Base-by-base conservation (phyloP, 345 rosid genomes). In the Boechera divaricarpa region DNA sequence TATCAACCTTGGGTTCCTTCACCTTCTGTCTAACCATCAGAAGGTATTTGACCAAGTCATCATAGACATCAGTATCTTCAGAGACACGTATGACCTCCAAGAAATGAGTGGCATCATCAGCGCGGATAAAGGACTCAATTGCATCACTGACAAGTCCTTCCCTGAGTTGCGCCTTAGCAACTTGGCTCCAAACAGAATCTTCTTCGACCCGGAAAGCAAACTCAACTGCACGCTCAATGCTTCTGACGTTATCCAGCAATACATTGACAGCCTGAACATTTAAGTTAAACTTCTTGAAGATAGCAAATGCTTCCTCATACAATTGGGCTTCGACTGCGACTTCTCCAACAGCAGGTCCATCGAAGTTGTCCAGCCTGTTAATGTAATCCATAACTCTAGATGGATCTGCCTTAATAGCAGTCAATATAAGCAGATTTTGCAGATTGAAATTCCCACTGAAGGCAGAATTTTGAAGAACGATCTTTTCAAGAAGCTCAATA, bases 271-370 rank as follows among this genome's bases (percentile, higher is more conserved):
- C 94, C 75, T 88, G 86, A 51, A 85, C 94, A 79, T 87, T 91
- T 73, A 89, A 82, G 86, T 89, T 89, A 72, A 91, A 89, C 87
- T 91, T 91, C 84, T 91, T 91, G 80, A 91, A 91, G 53, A 88
- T 86, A 26, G 94, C 91, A 82, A 82, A 91, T 44, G 94, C 94
- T 85, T 93, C 97, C 85, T 89, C 97, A 33, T 79, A 93, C 8
- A 93, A 77, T 73, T 93, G 93, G 15, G 93, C 97, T 83, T 96
- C 96, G 53, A 91, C 93, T 16, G 99, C 98, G 73, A 92, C 91
- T 77, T 91, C 97, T 70, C 99, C 99, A 79, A 96, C 93, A 38
- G 94, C 94, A 75, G 99, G 97, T 57, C 99, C 98, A 85, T 96
- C 99, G 80, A 96, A 96, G 80, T 93, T 96, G 79, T 93, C 98